phyloP scores from a whole-genome alignment of 495 filamentous ascomycete species.

The Penicillium longicatenatum region DNA sequence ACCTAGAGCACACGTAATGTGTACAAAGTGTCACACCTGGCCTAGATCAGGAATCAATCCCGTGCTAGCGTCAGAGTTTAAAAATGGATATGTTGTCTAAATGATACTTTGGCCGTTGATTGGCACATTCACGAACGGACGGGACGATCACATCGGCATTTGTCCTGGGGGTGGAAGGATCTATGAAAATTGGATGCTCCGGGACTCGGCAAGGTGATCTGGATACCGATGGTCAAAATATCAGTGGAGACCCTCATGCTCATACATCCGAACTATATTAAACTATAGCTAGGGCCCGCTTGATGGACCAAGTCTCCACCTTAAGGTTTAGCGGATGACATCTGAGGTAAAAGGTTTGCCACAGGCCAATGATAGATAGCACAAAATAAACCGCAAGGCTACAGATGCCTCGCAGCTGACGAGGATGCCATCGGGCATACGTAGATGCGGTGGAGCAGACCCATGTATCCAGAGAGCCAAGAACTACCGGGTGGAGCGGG shows the following conservation, averaged over 20 bases:
- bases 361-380: neutral
- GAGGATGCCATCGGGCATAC: neutral
- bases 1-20: neutral
- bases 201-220: neutral
- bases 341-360: neutral
- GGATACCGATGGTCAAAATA: neutral
- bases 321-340: neutral
- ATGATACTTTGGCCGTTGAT: neutral
- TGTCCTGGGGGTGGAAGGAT: neutral
- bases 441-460: neutral
- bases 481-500: neutral
- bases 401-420: neutral
- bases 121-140: neutral
- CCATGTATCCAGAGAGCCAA: neutral
- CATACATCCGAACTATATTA: too few relatives aligned
- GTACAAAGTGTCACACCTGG: neutral
- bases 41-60: neutral
- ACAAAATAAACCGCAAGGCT: neutral
- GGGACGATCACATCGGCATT: conserved; percentile 5
- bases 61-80: neutral
- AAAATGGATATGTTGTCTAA: neutral
- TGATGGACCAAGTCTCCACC: neutral
- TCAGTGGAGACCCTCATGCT: neutral
- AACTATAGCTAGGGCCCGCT: neutral
- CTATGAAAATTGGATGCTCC: neutral